Conservation (phyloP, 2,329 filamentous ascomycete species). For the Beauveria australis region DNA sequence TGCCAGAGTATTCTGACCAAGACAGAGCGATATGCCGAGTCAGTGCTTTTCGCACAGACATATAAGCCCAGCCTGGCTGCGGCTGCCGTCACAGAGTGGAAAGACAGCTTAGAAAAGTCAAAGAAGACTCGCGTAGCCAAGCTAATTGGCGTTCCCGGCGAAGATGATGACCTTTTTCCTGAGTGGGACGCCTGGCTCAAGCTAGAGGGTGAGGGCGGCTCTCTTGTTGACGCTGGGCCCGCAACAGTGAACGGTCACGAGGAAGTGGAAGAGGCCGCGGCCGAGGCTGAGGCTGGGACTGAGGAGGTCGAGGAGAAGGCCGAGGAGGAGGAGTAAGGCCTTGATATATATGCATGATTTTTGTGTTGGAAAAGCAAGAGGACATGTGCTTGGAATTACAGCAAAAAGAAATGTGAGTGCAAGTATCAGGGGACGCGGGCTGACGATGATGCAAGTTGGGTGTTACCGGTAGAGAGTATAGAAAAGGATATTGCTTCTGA, state of each 20-base stretch:
- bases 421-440: neutral
- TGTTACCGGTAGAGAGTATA: conserved; percentile 1
- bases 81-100: conserved; percentile 69
- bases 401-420: conserved; percentile 1
- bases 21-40: conserved; percentile 75
- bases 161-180: conserved; percentile 84
- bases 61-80: conserved; percentile 77
- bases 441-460: conserved; percentile 2
- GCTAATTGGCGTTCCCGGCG: conserved; percentile 71
- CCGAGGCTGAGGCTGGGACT: conserved; percentile 17
- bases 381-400: conserved; percentile 3
- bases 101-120: conserved; percentile 69
- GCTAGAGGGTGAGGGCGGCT: conserved; percentile 64
- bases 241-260: conserved; percentile 13
- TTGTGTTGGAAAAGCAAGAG: neutral
- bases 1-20: conserved; percentile 73
- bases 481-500: conserved; percentile 9
- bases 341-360: conserved; percentile 6
- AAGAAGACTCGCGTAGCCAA: conserved; percentile 82
- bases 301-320: conserved; percentile 15
- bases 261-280: conserved; percentile 15
- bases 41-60: conserved; percentile 86
- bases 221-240: conserved; percentile 14
- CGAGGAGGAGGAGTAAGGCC: conserved; percentile 17
- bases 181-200: conserved; percentile 90